A percentile compares a stretch with the other conserved stretches of the same genome.
Conservation (phyloP, 1,284 basidiomycete species). For the Phlebopus sp. region DNA sequence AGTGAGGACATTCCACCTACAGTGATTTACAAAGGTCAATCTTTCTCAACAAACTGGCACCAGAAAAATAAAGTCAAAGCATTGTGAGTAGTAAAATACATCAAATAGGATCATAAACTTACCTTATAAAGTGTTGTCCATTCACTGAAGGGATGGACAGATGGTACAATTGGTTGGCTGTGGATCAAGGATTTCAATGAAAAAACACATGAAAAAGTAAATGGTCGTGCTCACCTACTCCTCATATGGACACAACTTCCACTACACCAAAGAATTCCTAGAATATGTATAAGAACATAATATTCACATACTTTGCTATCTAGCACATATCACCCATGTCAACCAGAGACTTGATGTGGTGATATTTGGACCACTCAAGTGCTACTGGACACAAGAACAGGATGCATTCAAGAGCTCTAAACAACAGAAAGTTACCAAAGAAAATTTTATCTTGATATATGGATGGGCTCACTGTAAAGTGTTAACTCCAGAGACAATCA, state of each 20-base stretch:
- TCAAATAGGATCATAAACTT: not conserved
- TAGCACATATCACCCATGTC: too few relatives aligned
- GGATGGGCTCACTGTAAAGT: slow-evolving; percentile 4
- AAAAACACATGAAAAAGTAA: too few relatives aligned
- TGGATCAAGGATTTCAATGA: too few relatives aligned
- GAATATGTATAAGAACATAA: too few relatives aligned
- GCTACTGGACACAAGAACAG: slow-evolving; percentile 18
- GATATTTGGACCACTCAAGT: too few relatives aligned
- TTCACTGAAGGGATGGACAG: slow-evolving; percentile 11
- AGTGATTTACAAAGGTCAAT: slow-evolving; percentile 41
- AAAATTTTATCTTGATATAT: slow-evolving; percentile 16
- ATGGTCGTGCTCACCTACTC: too few relatives aligned
- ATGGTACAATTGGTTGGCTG: too few relatives aligned
- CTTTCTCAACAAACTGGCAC: slow-evolving; percentile 33
- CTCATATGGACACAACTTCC: too few relatives aligned
- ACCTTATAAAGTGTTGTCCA: slow-evolving; percentile 4
- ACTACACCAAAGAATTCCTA: too few relatives aligned
- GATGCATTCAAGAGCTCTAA: not conserved
- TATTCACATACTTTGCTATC: too few relatives aligned
- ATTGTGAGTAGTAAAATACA: slow-evolving; percentile 30
- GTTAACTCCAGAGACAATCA: too few relatives aligned
- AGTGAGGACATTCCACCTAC: slow-evolving; percentile 25
- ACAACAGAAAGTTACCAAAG: slow-evolving; percentile 1
- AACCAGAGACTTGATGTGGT: too few relatives aligned
- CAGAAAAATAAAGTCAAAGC: slow-evolving; percentile 40